These are phyloP conservation scores for Paracamarosporium sp. DNA, from an alignment of 2,329 filamentous ascomycete genomes.

Conservation along the genomic window DNA sequence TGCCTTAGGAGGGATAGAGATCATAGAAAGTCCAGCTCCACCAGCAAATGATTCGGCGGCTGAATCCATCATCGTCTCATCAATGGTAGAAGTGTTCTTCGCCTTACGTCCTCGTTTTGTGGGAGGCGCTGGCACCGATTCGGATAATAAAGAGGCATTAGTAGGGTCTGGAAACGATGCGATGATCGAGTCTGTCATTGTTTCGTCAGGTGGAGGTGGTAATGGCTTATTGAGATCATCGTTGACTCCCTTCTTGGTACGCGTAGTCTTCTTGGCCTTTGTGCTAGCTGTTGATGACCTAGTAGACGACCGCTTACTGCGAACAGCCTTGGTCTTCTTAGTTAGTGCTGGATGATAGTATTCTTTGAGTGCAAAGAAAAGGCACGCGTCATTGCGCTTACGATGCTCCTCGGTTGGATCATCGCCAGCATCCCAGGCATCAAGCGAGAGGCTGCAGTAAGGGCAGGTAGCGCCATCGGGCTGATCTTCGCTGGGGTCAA, in stretches of 20 bases:
- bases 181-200: not conserved
- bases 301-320: conserved; percentile 36
- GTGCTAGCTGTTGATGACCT: conserved; percentile 26
- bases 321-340: conserved; percentile 27
- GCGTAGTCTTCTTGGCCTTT: conserved; percentile 19
- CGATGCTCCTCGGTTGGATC: conserved; percentile 92
- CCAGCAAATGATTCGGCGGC: conserved; percentile 6
- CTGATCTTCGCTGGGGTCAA: conserved; percentile 81
- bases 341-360: conserved; percentile 51
- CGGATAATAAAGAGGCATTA: not conserved
- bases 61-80: conserved; percentile 6
- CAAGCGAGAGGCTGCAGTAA: conserved; percentile 87
- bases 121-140: not conserved
- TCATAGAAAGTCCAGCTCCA: not conserved
- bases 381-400: conserved; percentile 77
- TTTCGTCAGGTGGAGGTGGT: conserved; percentile 10
- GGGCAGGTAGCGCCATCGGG: conserved; percentile 90
- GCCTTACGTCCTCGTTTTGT: conserved; percentile 1
- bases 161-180: conserved; percentile 2
- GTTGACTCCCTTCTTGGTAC: conserved; percentile 14
- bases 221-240: conserved; percentile 11
- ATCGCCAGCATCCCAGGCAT: conserved; percentile 93
- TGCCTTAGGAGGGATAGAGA: conserved; percentile 4
- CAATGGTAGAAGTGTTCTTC: not conserved
- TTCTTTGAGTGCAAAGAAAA: conserved; percentile 77